Evolutionary conservation across 2,329 filamentous ascomycete genomes (phyloP).

Genomic region (Conoideocrella luteorostrata): DNA sequence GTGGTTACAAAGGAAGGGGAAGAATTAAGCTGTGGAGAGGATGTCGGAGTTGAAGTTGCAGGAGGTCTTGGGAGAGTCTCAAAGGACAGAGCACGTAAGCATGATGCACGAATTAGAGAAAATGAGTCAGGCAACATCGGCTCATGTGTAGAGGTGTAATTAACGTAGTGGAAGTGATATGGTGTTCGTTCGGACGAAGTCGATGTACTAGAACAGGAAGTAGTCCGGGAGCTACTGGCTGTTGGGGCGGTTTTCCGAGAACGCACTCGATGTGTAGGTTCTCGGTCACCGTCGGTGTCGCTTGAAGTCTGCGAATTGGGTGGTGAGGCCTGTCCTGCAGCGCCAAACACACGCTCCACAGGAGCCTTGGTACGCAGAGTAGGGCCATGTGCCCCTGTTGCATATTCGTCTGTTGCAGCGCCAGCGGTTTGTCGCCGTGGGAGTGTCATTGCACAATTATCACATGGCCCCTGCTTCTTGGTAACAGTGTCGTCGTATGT

Average conservation of each 20-base stretch:
- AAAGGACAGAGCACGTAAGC: constrained; percentile 59
- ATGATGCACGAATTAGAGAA: constrained; percentile 60
- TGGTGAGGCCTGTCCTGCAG: constrained; percentile 40
- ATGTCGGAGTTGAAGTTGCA: constrained; percentile 31
- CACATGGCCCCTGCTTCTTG: constrained; percentile 56
- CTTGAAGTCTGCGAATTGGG: constrained; percentile 47
- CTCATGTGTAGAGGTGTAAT: constrained; percentile 64
- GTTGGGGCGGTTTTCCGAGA: constrained; percentile 39
- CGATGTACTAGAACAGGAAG: constrained; percentile 48
- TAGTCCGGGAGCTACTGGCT: constrained; percentile 33
- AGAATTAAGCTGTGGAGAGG: constrained; percentile 28
- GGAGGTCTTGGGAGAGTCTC: constrained; percentile 57
- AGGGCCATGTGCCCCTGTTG: constrained; percentile 40
- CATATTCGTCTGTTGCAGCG: constrained; percentile 20
- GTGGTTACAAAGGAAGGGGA: constrained; percentile 48
- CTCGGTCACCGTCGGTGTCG: constrained; percentile 46
- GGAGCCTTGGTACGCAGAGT: constrained; percentile 55
- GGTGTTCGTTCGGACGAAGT: constrained; percentile 38
- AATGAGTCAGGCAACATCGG: constrained; percentile 56
- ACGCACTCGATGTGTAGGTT: constrained; percentile 29
- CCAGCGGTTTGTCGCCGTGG: constrained; percentile 33
- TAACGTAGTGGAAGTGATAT: constrained; percentile 57
- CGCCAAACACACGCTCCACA: constrained; percentile 51
- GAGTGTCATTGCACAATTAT: constrained; percentile 62
- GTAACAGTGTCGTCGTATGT: constrained; percentile 62